phyloP scores from a whole-genome alignment of 768 basidiomycete species.

The Mrakia blollopis region DNA sequence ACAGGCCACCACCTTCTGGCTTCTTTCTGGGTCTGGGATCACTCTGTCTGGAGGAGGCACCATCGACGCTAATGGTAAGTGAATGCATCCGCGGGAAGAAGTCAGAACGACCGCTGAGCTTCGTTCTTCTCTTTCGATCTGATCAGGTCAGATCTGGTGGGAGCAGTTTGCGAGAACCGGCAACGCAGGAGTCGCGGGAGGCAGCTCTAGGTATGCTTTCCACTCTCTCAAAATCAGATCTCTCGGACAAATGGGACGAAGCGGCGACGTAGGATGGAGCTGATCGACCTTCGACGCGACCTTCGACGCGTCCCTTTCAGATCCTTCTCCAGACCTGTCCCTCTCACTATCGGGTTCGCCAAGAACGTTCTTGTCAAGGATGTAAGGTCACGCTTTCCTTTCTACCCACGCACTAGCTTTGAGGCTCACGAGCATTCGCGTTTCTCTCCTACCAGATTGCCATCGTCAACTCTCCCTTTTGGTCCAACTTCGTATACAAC shows the following conservation, averaged over 20 bases:
- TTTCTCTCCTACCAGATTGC: slow-evolving; percentile 43
- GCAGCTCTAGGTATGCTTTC: slow-evolving; percentile 43
- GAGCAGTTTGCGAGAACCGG: slow-evolving; percentile 41
- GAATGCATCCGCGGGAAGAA: not conserved
- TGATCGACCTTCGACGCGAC: not conserved
- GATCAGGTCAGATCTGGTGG: slow-evolving; percentile 52
- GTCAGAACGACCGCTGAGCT: not conserved
- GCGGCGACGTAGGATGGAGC: not conserved
- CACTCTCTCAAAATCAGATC: no score
- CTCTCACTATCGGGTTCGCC: slow-evolving; percentile 55
- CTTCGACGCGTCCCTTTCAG: not conserved
- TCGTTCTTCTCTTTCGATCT: not conserved
- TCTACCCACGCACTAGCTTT: no score
- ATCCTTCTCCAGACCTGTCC: slow-evolving; percentile 54
- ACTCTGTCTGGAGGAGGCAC: slow-evolving; percentile 57
- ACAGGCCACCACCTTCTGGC: slow-evolving; percentile 37
- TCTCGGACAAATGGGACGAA: no score
- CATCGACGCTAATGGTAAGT: slow-evolving; percentile 52
- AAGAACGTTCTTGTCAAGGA: slow-evolving; percentile 48
- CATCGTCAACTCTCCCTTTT: slow-evolving; percentile 47
- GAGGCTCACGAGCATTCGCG: no score
- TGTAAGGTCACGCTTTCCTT: no score
- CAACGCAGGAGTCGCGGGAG: slow-evolving; percentile 47
- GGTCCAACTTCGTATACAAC: slow-evolving; percentile 49
- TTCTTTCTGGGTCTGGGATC: slow-evolving; percentile 35